Percentiles rank a stretch among this genome's conserved stretches.
Evolutionary conservation across 2,329 filamentous ascomycete species (phyloP).

Genomic region (Diaporthe humulicola): DNA sequence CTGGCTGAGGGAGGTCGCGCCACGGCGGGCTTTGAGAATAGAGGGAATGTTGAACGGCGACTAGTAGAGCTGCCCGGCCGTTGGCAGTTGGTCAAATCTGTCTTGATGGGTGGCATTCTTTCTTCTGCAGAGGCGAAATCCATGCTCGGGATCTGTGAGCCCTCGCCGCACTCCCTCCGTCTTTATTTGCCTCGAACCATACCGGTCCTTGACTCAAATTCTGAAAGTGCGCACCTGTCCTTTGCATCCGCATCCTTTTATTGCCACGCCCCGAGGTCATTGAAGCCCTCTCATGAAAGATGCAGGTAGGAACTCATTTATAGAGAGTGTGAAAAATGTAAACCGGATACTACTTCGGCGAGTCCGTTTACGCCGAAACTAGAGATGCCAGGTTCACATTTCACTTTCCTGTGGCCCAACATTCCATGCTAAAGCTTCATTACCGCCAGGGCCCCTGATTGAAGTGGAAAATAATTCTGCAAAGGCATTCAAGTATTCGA

Average conservation of each 20-base stretch:
- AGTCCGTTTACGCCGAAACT: background rate
- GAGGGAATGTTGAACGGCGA: conserved; percentile 10
- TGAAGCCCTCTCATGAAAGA: no score
- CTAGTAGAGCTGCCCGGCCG: background rate
- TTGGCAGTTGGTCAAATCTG: background rate
- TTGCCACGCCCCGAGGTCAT: background rate
- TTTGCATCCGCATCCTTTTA: background rate
- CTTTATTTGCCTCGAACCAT: background rate
- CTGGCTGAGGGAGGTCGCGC: conserved; percentile 60
- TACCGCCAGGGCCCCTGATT: background rate
- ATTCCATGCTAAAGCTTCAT: background rate
- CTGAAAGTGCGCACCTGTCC: background rate
- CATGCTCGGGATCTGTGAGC: background rate
- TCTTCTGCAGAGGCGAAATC: background rate
- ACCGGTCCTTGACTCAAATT: background rate
- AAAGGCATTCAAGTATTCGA: background rate
- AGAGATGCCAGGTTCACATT: background rate
- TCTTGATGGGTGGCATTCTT: background rate
- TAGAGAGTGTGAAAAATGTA: background rate
- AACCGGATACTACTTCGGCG: background rate
- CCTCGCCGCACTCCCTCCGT: background rate
- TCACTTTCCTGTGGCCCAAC: background rate
- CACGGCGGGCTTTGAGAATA: conserved; percentile 44
- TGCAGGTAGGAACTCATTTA: background rate
- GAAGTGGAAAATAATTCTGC: background rate